Percentiles rank a stretch among this genome's conserved stretches.
Evolutionary conservation across 148 eudicot species (phyloP).

Genomic region (Oxyria digyna): DNA sequence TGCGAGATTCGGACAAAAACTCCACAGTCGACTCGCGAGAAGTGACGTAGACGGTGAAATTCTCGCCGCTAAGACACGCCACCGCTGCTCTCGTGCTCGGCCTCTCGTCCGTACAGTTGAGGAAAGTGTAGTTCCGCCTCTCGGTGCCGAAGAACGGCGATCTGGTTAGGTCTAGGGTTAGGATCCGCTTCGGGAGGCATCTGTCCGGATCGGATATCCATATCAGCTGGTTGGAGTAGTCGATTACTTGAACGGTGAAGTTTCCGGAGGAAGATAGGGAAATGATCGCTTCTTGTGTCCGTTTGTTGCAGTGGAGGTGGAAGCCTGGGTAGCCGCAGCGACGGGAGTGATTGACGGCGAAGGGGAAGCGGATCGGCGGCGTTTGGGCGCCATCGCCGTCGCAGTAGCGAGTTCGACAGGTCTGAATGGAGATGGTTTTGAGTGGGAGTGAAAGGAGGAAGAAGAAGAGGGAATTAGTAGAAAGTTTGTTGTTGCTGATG

Average conservation of each 20-base stretch:
- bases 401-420: constrained; percentile 32
- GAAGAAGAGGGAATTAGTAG: background rate
- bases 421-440: background rate
- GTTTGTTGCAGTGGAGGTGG: constrained; percentile 38
- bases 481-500: background rate
- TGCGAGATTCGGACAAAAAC: background rate
- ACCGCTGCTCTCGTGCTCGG: background rate
- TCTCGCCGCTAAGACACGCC: constrained; percentile 3
- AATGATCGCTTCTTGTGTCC: constrained; percentile 21
- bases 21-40: background rate
- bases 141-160: constrained; percentile 21
- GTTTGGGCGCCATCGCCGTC: constrained; percentile 18
- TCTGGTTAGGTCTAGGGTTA: constrained; percentile 4
- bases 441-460: constrained; percentile 7
- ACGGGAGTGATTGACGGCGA: constrained; percentile 18
- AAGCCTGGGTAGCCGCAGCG: constrained; percentile 54
- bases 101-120: constrained; percentile 27
- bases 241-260: constrained; percentile 23
- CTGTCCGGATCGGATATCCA: constrained; percentile 40
- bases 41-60: constrained; percentile 3
- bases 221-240: constrained; percentile 26
- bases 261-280: constrained; percentile 27
- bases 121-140: constrained; percentile 13
- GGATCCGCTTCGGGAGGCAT: constrained; percentile 34
- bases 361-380: constrained; percentile 38